phyloP scores from a whole-genome alignment of 2,329 filamentous ascomycete species.

The Diaporthe aspalathi region DNA sequence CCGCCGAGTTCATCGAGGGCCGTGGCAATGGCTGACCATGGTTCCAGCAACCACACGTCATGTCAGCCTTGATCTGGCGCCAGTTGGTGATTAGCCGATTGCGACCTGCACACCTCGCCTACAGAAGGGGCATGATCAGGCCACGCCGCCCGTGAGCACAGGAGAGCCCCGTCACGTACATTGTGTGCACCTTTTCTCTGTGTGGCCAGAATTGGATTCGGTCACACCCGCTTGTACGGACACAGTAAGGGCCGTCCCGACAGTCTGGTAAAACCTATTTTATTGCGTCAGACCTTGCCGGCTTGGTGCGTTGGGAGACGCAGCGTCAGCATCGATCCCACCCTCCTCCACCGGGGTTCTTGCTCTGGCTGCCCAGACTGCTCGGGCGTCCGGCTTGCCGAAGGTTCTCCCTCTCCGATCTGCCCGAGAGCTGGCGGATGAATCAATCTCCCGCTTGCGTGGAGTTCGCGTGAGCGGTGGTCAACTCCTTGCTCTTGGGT shows the following conservation, averaged over 20 bases:
- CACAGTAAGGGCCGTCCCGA: constrained; percentile 33
- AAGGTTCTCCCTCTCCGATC: constrained; percentile 3
- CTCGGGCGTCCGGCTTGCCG: constrained; percentile 6
- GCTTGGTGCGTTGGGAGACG: constrained; percentile 2
- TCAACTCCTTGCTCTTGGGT: too few species aligned
- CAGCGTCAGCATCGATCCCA: constrained; percentile 20
- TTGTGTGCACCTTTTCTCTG: not conserved
- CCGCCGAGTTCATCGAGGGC: not conserved
- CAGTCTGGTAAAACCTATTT: constrained; percentile 35
- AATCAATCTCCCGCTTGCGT: not conserved
- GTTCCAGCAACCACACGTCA: constrained; percentile 3
- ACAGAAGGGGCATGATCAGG: not conserved
- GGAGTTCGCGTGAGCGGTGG: not conserved
- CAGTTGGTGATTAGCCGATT: constrained; percentile 15
- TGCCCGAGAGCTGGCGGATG: constrained; percentile 17
- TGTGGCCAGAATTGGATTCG: constrained; percentile 3
- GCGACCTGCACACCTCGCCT: constrained; percentile 12
- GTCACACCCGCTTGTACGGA: constrained; percentile 31
- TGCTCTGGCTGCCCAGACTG: constrained; percentile 2
- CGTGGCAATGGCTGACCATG: constrained; percentile 9
- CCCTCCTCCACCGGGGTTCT: not conserved
- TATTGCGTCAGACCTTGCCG: constrained; percentile 11
- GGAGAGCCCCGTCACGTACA: not conserved
- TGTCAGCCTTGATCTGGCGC: constrained; percentile 29
- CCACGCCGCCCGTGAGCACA: constrained; percentile 20